A percentile compares a stretch with the other conserved stretches of the same genome.
Evolutionary conservation across 768 basidiomycete species (phyloP).

Genomic region (Mycena haematopus): DNA sequence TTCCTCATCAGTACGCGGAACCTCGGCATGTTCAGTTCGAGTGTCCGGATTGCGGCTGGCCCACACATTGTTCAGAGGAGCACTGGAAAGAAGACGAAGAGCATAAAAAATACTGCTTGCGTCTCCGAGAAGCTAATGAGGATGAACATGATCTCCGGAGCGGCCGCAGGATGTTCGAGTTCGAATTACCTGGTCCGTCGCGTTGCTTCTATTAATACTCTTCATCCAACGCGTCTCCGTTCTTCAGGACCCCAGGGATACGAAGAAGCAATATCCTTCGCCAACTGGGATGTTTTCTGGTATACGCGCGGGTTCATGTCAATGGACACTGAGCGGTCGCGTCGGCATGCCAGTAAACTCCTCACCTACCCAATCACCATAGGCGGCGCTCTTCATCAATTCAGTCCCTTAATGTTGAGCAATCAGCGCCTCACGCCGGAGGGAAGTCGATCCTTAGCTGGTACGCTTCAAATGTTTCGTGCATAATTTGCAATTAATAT

Average conservation of each 20-base stretch:
- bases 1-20: slow-evolving; percentile 58
- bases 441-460: slow-evolving; percentile 90
- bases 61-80: slow-evolving; percentile 88
- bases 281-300: slow-evolving; percentile 98
- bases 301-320: slow-evolving; percentile 95
- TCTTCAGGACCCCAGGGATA: slow-evolving; percentile 84
- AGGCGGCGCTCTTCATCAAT: slow-evolving; percentile 88
- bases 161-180: slow-evolving; percentile 84
- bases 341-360: slow-evolving; percentile 93
- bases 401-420: slow-evolving; percentile 81
- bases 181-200: slow-evolving; percentile 87
- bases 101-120: slow-evolving; percentile 84
- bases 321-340: slow-evolving; percentile 91
- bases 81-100: slow-evolving; percentile 86
- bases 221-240: slow-evolving; percentile 22
- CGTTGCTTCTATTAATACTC: not conserved
- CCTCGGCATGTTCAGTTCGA: slow-evolving; percentile 79
- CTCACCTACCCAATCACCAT: slow-evolving; percentile 96
- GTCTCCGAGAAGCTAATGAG: slow-evolving; percentile 92
- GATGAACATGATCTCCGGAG: slow-evolving; percentile 97
- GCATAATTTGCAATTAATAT: not conserved
- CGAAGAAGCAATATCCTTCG: slow-evolving; percentile 92
- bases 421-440: slow-evolving; percentile 93
- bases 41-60: slow-evolving; percentile 97
- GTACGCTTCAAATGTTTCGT: slow-evolving; percentile 45